Conservation (phyloP, 441 rosid genomes). For the Aquilaria agallochum region DNA sequence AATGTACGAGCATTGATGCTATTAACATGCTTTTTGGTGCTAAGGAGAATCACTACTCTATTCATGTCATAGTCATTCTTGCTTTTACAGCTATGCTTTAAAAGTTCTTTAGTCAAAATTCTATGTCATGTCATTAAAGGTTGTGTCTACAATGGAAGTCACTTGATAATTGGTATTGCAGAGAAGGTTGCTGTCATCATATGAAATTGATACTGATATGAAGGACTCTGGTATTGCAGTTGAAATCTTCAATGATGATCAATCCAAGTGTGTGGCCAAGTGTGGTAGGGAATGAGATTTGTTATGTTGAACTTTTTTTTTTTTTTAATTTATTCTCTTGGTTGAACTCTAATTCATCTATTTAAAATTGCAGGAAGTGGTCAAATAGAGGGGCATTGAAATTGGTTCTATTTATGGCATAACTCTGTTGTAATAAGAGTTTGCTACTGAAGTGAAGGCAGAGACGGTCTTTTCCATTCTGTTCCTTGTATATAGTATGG, state of each 20-base stretch:
- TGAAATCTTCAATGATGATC: constrained; percentile 22
- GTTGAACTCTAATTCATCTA: background rate
- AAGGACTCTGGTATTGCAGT: constrained; percentile 23
- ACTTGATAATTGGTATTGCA: constrained; percentile 26
- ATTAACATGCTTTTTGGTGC: too few species aligned
- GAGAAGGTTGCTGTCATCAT: constrained; percentile 80
- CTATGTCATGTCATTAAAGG: too few species aligned
- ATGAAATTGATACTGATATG: constrained; percentile 46
- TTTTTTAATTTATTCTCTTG: background rate
- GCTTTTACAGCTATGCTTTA: too few species aligned
- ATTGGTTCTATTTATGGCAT: background rate
- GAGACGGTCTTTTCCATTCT: too few species aligned
- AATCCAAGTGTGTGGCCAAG: constrained; percentile 33
- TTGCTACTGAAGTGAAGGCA: too few species aligned
- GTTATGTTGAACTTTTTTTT: background rate
- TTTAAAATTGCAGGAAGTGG: background rate
- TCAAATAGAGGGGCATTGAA: too few species aligned
- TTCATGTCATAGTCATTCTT: too few species aligned
- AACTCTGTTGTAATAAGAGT: background rate
- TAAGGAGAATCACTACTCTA: too few species aligned
- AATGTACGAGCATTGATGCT: too few species aligned
- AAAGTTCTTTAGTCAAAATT: too few species aligned
- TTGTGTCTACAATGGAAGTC: too few species aligned
- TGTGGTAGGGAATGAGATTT: constrained; percentile 13
- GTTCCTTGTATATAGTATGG: too few species aligned